Evolutionary conservation across 768 basidiomycete species (phyloP).

Genomic region (Goffeauzyma gilvescens): DNA sequence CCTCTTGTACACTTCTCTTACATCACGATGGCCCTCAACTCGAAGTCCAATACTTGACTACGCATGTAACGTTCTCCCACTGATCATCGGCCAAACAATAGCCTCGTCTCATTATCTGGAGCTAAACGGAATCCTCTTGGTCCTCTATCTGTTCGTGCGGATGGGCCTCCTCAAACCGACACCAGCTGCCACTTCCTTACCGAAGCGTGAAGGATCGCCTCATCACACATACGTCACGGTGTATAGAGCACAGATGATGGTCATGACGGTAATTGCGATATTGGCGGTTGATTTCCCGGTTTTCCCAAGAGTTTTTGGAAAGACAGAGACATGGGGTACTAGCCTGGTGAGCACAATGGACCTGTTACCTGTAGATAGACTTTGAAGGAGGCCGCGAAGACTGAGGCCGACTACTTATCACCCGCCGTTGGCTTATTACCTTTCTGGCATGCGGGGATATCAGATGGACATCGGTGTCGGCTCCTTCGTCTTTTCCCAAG

Average conservation of each 20-base stretch:
- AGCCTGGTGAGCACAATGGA: conserved; percentile 82
- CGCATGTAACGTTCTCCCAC: conserved; percentile 49
- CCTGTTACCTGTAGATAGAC: background rate
- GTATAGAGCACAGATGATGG: conserved; percentile 86
- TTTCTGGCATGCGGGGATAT: background rate
- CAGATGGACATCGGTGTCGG: conserved; percentile 98
- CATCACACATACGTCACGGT: conserved; percentile 50
- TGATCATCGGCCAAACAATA: conserved; percentile 64
- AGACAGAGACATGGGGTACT: conserved; percentile 84
- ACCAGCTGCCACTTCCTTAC: conserved; percentile 1
- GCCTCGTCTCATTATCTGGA: conserved; percentile 43
- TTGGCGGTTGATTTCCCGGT: conserved; percentile 88
- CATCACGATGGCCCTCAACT: too few species aligned
- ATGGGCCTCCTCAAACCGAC: conserved; percentile 2
- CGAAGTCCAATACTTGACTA: conserved; percentile 42
- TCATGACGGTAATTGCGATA: conserved; percentile 75
- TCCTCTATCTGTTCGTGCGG: conserved; percentile 8
- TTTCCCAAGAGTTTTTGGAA: conserved; percentile 71
- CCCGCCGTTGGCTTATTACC: background rate
- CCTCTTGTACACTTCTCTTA: conserved; percentile 39
- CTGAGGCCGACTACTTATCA: too few species aligned
- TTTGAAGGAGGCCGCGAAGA: too few species aligned
- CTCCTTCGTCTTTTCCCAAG: conserved; percentile 91
- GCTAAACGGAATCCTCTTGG: conserved; percentile 35
- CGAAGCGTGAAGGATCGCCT: background rate